Conservation (phyloP, 345 rosid species). For the Eucalyptus camaldulensis region DNA sequence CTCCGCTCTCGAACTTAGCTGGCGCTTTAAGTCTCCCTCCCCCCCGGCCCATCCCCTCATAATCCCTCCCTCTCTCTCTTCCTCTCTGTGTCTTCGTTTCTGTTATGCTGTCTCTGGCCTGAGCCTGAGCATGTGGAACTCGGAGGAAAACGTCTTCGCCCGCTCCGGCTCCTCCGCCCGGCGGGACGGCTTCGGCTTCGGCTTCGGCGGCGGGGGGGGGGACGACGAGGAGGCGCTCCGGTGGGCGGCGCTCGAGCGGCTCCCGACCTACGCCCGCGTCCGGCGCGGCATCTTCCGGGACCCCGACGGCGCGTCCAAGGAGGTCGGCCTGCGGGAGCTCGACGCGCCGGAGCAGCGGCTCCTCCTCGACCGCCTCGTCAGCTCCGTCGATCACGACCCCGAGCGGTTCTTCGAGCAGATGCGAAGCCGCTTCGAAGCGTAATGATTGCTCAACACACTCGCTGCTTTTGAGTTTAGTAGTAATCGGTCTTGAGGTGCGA, state of each 20-base stretch:
- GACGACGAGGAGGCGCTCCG: conserved; percentile 89
- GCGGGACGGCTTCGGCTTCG: not conserved
- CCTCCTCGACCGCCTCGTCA: conserved; percentile 59
- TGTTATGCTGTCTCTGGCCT: not conserved
- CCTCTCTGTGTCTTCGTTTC: not conserved
- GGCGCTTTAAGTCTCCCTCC: not conserved
- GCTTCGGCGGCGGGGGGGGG: conserved; percentile 26
- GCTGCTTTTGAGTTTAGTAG: fast-evolving
- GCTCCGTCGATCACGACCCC: conserved; percentile 74
- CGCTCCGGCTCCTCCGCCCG: conserved; percentile 55
- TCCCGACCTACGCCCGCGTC: conserved; percentile 66
- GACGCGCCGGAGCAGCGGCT: conserved; percentile 59
- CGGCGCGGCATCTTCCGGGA: conserved; percentile 75
- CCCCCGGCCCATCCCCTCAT: not conserved
- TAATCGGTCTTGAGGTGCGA: not conserved
- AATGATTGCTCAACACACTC: not conserved
- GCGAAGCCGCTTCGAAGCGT: conserved; percentile 71
- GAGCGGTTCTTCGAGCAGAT: conserved; percentile 76
- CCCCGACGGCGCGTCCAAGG: conserved; percentile 51
- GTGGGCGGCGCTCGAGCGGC: conserved; percentile 89
- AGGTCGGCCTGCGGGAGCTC: conserved; percentile 62
- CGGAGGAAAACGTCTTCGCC: conserved; percentile 65
- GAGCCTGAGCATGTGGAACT: conserved; percentile 51
- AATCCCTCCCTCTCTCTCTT: not conserved
- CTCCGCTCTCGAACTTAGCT: not conserved